These are phyloP conservation scores for Penicillium diatomitis DNA, from an alignment of 495 filamentous ascomycete genomes.

Conservation along the genomic window DNA sequence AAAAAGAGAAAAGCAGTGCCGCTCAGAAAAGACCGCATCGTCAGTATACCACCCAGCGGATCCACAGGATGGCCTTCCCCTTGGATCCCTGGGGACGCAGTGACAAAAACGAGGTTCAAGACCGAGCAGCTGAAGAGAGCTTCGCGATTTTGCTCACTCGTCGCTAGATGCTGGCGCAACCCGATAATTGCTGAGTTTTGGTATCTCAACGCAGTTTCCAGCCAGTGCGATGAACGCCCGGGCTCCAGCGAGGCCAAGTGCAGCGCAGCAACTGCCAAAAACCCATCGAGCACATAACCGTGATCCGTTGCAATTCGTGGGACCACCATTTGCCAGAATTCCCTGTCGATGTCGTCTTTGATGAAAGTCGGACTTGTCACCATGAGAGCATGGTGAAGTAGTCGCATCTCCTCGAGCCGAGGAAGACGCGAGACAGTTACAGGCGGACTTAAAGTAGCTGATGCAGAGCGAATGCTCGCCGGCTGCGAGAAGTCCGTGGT, in stretches of 20 bases:
- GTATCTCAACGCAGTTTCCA: slow-evolving; percentile 7
- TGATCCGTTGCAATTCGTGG: slow-evolving; percentile 4
- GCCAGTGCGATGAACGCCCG: not conserved
- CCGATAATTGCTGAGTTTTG: slow-evolving; percentile 4
- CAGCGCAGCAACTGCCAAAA: slow-evolving; percentile 6
- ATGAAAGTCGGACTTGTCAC: slow-evolving; percentile 3
- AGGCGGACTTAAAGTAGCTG: not conserved
- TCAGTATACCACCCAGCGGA: slow-evolving; percentile 6
- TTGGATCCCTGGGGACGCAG: slow-evolving; percentile 5
- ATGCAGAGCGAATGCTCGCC: not conserved
- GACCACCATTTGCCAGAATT: slow-evolving; percentile 4
- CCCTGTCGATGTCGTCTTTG: slow-evolving; percentile 2
- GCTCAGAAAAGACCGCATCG: slow-evolving; percentile 6
- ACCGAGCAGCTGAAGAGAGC: slow-evolving; percentile 7
- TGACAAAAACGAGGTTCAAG: slow-evolving; percentile 6
- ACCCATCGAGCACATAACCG: slow-evolving; percentile 6
- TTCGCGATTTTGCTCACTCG: slow-evolving; percentile 5
- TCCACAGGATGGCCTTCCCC: slow-evolving; percentile 5
- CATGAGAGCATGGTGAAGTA: slow-evolving; percentile 1
- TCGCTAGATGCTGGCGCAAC: slow-evolving; percentile 3
- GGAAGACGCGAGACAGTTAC: not conserved
- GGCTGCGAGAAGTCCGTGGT: not conserved
- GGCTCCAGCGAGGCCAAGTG: slow-evolving; percentile 4
- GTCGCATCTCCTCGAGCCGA: slow-evolving; percentile 6
- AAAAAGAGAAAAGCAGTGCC: slow-evolving; percentile 8